phyloP scores from a whole-genome alignment of 1,284 basidiomycete species.

The Irpex rosettiformis region DNA sequence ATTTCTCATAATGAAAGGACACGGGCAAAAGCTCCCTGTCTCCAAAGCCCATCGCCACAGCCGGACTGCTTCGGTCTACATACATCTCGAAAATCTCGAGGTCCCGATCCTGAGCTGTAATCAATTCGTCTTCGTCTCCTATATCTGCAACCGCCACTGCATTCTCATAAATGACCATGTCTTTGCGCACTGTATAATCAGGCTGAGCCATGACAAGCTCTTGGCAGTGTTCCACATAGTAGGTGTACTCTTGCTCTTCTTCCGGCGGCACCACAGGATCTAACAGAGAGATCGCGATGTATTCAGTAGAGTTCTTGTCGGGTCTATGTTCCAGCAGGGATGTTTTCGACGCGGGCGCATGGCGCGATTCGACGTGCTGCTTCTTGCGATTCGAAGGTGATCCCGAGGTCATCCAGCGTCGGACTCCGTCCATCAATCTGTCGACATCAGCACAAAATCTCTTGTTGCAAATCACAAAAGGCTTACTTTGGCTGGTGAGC shows the following conservation, averaged over 20 bases:
- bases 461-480: background rate
- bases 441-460: background rate
- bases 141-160: constrained; percentile 44
- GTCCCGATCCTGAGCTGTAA: constrained; percentile 37
- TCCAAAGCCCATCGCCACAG: constrained; percentile 26
- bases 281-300: constrained; percentile 59
- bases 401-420: constrained; percentile 64
- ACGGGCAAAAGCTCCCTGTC: constrained; percentile 29
- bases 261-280: constrained; percentile 62
- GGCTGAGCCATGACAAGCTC: constrained; percentile 46
- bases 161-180: constrained; percentile 50
- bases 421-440: constrained; percentile 72
- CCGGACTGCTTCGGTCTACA: constrained; percentile 34
- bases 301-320: constrained; percentile 61
- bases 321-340: constrained; percentile 20
- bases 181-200: constrained; percentile 47
- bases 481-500: constrained; percentile 37
- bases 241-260: constrained; percentile 78
- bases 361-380: constrained; percentile 28
- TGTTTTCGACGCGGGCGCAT: constrained; percentile 32
- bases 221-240: constrained; percentile 69
- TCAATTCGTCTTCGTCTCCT: constrained; percentile 32
- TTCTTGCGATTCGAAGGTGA: constrained; percentile 39
- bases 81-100: constrained; percentile 35
- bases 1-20: constrained; percentile 37